These are phyloP conservation scores for Cornus florida DNA, from an alignment of 148 eudicot genomes.

Conservation along the genomic window DNA sequence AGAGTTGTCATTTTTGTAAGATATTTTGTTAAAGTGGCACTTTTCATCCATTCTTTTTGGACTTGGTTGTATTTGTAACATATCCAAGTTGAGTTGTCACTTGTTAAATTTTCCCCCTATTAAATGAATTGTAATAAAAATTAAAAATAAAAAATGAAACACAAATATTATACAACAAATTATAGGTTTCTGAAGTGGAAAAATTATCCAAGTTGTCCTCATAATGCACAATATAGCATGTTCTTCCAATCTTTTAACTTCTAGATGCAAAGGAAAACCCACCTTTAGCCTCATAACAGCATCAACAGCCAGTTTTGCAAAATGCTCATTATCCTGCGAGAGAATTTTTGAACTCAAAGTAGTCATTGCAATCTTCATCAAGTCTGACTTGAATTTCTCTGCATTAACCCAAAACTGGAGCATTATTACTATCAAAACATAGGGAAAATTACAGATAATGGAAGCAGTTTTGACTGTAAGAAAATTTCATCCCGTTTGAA, in stretches of 20 bases:
- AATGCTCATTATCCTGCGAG: slow-evolving; percentile 96
- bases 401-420: slow-evolving; percentile 25
- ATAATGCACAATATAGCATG: background rate
- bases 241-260: slow-evolving; percentile 5
- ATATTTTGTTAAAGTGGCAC: too few relatives aligned
- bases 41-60: too few relatives aligned
- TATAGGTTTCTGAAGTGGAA: background rate
- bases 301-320: slow-evolving; percentile 90
- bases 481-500: background rate
- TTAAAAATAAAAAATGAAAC: background rate
- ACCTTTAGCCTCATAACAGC: slow-evolving; percentile 99
- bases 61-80: too few relatives aligned
- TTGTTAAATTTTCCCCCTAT: background rate
- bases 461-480: background rate
- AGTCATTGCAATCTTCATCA: slow-evolving; percentile 97
- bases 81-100: too few relatives aligned
- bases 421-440: slow-evolving; percentile 2
- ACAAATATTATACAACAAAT: background rate
- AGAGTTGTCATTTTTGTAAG: too few relatives aligned
- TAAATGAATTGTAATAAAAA: slow-evolving; percentile 2
- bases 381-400: slow-evolving; percentile 91
- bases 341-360: slow-evolving; percentile 96
- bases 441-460: background rate
- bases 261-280: slow-evolving; percentile 10
- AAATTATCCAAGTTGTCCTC: background rate